Percentiles rank a stretch among this genome's conserved stretches.
phyloP scores from a whole-genome alignment of 192 early-diverging fungal species.

The Coemansia erecta region DNA sequence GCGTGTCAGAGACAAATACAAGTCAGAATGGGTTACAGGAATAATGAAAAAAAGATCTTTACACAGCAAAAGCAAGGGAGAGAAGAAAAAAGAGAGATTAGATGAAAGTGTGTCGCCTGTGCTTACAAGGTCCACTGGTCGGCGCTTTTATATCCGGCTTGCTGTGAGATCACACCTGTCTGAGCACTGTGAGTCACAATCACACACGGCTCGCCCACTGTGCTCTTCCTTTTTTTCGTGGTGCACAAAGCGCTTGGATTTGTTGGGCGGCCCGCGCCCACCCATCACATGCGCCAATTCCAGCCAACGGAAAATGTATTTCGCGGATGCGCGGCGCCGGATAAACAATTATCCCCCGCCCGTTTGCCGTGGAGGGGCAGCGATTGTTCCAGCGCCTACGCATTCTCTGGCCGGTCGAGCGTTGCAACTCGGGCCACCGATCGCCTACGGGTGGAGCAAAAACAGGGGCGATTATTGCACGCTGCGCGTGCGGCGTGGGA shows the following conservation, averaged over 20 bases:
- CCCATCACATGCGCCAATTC: no score
- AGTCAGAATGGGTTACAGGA: background rate
- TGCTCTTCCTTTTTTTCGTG: no score
- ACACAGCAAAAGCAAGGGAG: background rate
- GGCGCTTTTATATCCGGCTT: background rate
- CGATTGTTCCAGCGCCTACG: background rate
- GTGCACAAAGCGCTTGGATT: no score
- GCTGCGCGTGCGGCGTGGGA: background rate
- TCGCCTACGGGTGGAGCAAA: constrained; percentile 13
- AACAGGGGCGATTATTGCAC: background rate
- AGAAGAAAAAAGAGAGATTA: constrained; percentile 16
- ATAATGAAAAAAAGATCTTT: background rate
- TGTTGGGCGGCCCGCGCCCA: no score
- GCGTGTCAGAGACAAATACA: no score
- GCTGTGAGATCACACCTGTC: background rate
- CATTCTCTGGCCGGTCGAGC: constrained; percentile 5
- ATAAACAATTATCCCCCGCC: no score
- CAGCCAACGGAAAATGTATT: no score
- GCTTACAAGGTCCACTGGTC: background rate
- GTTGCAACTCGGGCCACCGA: constrained; percentile 19
- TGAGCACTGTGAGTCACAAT: background rate
- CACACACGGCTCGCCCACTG: no score
- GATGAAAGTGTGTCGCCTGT: constrained; percentile 8
- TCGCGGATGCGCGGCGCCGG: no score
- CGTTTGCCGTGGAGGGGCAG: background rate